These are phyloP conservation scores for Xanthoconium stramineum DNA, from an alignment of 768 basidiomycete species.

Conservation along the genomic window DNA sequence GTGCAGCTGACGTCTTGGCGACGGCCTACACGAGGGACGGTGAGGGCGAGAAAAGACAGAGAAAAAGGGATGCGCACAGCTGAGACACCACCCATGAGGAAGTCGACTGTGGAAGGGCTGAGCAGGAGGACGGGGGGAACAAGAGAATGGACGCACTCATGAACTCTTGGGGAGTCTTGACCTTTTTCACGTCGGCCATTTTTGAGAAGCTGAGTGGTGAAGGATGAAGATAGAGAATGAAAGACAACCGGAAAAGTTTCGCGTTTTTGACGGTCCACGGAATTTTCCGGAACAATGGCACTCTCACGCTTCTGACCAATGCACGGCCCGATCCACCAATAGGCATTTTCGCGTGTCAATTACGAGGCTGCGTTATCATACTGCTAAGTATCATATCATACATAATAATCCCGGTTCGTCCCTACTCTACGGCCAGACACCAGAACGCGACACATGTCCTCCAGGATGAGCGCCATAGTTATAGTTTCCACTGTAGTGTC, in stretches of 20 bases:
- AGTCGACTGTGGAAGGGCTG: conserved; percentile 60
- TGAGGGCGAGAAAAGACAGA: conserved; percentile 11
- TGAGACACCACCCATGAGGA: conserved; percentile 96
- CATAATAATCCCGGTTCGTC: conserved; percentile 7
- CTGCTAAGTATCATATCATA: not conserved
- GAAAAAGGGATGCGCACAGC: conserved; percentile 52
- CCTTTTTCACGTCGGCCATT: conserved; percentile 84
- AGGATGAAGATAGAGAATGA: conserved; percentile 43
- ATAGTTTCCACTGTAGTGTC: conserved; percentile 24
- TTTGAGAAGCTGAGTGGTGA: conserved; percentile 48
- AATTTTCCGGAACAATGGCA: conserved; percentile 25
- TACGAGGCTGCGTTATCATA: conserved; percentile 13
- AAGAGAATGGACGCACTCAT: conserved; percentile 45
- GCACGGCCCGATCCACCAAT: conserved; percentile 10
- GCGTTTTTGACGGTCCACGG: conserved; percentile 37
- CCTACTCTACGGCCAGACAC: conserved; percentile 28
- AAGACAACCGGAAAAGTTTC: conserved; percentile 48
- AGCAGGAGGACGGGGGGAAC: not conserved
- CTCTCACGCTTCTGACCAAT: conserved; percentile 31
- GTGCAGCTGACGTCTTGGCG: conserved; percentile 98
- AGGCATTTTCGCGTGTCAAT: not conserved
- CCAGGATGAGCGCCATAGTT: conserved; percentile 18
- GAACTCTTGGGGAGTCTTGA: conserved; percentile 91
- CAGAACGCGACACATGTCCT: conserved; percentile 23
- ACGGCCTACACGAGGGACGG: conserved; percentile 63